Conservation (phyloP, 352 stramenopile species). For the Pythium chondricola region DNA sequence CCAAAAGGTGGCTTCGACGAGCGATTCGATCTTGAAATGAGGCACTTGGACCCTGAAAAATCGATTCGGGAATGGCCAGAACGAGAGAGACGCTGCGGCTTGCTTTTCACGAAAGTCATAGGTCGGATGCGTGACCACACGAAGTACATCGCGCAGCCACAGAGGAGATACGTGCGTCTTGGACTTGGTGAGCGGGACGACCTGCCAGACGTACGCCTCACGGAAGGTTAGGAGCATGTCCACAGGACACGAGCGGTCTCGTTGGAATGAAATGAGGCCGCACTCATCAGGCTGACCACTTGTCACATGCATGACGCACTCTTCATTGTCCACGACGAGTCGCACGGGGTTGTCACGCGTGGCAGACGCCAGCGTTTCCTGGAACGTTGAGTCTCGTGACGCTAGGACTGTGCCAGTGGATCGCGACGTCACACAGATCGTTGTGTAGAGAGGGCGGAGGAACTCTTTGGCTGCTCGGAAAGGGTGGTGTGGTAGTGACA, state of each 20-base stretch:
- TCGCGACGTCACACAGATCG: conserved; percentile 21
- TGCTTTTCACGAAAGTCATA: conserved; percentile 26
- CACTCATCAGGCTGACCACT: neutral
- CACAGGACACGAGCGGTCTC: conserved; percentile 30
- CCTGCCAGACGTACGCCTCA: conserved; percentile 35
- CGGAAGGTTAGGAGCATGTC: conserved; percentile 23
- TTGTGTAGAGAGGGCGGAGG: conserved; percentile 41
- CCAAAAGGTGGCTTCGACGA: conserved; percentile 49
- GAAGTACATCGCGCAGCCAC: conserved; percentile 54
- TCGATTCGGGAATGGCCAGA: conserved; percentile 7
- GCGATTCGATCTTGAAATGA: conserved; percentile 21
- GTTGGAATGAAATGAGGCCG: conserved; percentile 27
- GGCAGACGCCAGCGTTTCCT: neutral
- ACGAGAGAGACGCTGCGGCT: neutral
- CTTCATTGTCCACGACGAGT: conserved; percentile 29
- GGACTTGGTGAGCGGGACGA: conserved; percentile 9
- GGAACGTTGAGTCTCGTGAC: conserved; percentile 29
- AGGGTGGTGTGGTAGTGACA: conserved; percentile 3
- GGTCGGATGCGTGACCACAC: conserved; percentile 41
- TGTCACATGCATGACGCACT: conserved; percentile 35
- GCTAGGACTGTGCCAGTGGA: conserved; percentile 22
- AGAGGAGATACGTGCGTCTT: conserved; percentile 14
- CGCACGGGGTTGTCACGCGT: conserved; percentile 4
- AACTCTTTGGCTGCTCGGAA: conserved; percentile 46
- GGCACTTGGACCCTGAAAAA: conserved; percentile 41